phyloP scores from a whole-genome alignment of 768 basidiomycete species.

The Lentinula aciculospora region DNA sequence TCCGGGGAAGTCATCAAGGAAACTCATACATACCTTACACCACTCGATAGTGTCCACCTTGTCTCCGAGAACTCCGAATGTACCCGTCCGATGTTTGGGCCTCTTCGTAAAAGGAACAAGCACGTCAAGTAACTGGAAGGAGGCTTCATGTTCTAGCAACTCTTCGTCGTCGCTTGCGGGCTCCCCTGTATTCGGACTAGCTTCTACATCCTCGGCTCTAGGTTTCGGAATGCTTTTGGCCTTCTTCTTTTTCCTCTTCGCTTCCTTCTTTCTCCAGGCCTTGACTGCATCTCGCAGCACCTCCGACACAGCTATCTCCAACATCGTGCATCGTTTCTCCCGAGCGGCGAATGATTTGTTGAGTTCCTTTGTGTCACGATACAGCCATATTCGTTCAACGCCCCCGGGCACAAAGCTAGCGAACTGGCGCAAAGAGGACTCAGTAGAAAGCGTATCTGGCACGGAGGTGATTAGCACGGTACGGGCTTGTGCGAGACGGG shows the following conservation, averaged over 20 bases:
- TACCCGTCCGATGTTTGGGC: conserved; percentile 44
- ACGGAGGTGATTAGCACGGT: conserved; percentile 66
- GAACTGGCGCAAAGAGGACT: conserved; percentile 42
- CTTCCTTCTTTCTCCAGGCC: conserved; percentile 32
- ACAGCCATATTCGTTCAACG: conserved; percentile 63
- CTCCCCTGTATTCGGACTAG: conserved; percentile 1
- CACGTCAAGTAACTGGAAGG: conserved; percentile 37
- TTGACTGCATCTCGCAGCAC: conserved; percentile 36
- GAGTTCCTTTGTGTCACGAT: conserved; percentile 42
- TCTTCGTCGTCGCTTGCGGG: conserved; percentile 16
- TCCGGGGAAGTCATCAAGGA: too few species aligned
- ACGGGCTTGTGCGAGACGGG: conserved; percentile 55
- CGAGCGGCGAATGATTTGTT: conserved; percentile 38
- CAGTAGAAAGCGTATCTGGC: conserved; percentile 46
- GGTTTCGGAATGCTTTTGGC: conserved; percentile 16
- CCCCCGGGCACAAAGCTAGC: conserved; percentile 67
- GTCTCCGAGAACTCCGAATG: conserved; percentile 44
- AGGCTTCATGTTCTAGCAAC: conserved; percentile 17
- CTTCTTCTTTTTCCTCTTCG: conserved; percentile 14
- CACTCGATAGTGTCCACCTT: conserved; percentile 68
- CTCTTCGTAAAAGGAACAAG: conserved; percentile 45
- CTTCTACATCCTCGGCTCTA: conserved; percentile 1
- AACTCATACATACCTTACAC: conserved; percentile 37
- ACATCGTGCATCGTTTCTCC: conserved; percentile 40
- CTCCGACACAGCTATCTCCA: conserved; percentile 52